Conservation (phyloP, 2,329 filamentous ascomycete species). For the Venturia aucupariae region DNA sequence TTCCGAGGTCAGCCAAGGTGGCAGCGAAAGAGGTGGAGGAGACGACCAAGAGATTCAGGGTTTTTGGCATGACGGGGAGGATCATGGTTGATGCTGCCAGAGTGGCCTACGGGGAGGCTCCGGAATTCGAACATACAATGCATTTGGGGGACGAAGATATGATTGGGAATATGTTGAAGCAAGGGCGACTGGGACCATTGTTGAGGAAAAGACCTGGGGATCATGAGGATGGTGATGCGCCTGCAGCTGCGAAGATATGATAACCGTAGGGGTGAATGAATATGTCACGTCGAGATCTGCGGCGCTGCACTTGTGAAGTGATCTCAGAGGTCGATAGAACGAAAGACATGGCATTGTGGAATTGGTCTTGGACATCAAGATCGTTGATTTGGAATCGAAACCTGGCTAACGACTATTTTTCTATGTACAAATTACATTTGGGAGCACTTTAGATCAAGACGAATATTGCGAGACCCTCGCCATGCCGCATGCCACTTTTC, state of each 20-base stretch:
- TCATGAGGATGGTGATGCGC: slow-evolving; percentile 42
- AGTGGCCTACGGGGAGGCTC: slow-evolving; percentile 72
- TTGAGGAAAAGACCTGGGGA: slow-evolving; percentile 42
- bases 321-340: no score
- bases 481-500: no score
- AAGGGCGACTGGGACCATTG: slow-evolving; percentile 45
- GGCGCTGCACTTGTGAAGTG: slow-evolving; percentile 19
- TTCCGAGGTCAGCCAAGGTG: neutral
- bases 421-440: no score
- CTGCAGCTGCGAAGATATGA: slow-evolving; percentile 40
- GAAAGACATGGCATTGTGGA: no score
- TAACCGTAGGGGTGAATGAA: neutral
- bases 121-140: slow-evolving; percentile 68
- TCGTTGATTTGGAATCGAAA: no score
- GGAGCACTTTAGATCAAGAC: no score
- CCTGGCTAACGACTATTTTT: no score
- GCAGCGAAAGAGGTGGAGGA: slow-evolving; percentile 26
- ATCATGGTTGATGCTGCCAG: slow-evolving; percentile 83
- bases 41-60: slow-evolving; percentile 56
- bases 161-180: slow-evolving; percentile 46
- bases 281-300: neutral
- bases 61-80: slow-evolving; percentile 91
- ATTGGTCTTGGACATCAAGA: no score
- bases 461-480: no score
- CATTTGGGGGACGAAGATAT: slow-evolving; percentile 59